Percentiles rank a stretch among this genome's conserved stretches.
phyloP scores from a whole-genome alignment of 1,139 yeast species.

The Geotrichum bryndzae region DNA sequence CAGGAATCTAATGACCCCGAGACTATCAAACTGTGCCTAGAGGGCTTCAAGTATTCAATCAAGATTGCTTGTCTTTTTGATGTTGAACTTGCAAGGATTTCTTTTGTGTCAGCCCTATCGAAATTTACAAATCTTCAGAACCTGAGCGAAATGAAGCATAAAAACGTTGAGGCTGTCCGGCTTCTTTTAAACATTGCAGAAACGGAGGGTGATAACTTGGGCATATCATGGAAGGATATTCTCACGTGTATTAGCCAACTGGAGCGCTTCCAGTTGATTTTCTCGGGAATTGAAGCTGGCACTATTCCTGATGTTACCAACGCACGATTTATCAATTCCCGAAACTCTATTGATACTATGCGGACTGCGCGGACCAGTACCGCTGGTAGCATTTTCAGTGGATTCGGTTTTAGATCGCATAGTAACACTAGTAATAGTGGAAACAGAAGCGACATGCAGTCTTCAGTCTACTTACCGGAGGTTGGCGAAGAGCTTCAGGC shows the following conservation, averaged over 20 bases:
- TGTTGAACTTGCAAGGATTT: constrained; percentile 74
- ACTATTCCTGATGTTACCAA: constrained; percentile 79
- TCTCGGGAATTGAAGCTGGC: constrained; percentile 82
- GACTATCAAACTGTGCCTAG: constrained; percentile 65
- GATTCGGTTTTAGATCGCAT: constrained; percentile 36
- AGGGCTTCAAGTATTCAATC: constrained; percentile 78
- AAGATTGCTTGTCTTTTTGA: constrained; percentile 82
- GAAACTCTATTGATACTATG: constrained; percentile 42
- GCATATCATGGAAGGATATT: constrained; percentile 77
- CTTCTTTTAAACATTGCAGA: constrained; percentile 72
- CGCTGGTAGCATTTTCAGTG: constrained; percentile 10
- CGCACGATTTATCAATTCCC: constrained; percentile 53
- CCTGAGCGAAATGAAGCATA: constrained; percentile 68
- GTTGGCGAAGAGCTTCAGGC: constrained; percentile 59
- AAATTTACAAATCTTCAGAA: constrained; percentile 80
- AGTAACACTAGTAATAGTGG: constrained; percentile 25
- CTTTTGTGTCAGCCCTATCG: constrained; percentile 84
- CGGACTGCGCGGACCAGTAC: constrained; percentile 27
- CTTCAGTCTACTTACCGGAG: constrained; percentile 38
- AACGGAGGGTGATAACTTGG: constrained; percentile 66
- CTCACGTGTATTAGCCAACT: constrained; percentile 80
- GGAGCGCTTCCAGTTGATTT: constrained; percentile 81
- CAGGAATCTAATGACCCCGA: constrained; percentile 81
- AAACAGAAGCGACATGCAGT: background rate
- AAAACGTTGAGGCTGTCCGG: constrained; percentile 76